These are phyloP conservation scores for Aspergillus brunneoviolaceus DNA, from an alignment of 2,329 filamentous ascomycete genomes.

Conservation along the genomic window DNA sequence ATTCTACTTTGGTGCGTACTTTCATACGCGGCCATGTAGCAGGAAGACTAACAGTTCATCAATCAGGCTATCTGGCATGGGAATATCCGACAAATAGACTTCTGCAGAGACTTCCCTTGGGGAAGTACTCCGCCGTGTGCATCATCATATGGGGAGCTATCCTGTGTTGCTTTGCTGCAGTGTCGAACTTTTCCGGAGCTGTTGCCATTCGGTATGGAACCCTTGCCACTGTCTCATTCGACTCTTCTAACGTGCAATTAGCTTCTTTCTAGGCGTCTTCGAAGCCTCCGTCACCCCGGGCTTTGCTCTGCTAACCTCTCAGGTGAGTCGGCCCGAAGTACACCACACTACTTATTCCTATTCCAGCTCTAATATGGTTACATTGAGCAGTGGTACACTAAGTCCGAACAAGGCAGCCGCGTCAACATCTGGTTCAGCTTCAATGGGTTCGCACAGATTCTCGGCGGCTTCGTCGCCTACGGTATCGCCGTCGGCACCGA, in stretches of 20 bases:
- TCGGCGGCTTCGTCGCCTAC: conserved; percentile 63
- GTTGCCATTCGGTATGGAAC: conserved; percentile 56
- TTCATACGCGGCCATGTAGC: not conserved
- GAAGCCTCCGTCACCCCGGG: conserved; percentile 69
- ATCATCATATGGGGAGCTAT: conserved; percentile 64
- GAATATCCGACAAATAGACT: conserved; percentile 67
- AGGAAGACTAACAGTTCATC: not conserved
- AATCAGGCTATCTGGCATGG: conserved; percentile 52
- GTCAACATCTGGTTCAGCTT: conserved; percentile 69
- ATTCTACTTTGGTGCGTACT: conserved; percentile 49
- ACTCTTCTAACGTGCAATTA: not conserved
- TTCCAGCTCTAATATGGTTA: not conserved
- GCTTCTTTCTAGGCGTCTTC: conserved; percentile 66
- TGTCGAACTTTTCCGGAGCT: conserved; percentile 59
- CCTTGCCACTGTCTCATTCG: too few species aligned
- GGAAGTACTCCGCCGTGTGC: conserved; percentile 65
- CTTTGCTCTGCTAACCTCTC: conserved; percentile 65
- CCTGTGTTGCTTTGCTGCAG: conserved; percentile 63
- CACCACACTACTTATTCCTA: not conserved
- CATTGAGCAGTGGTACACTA: conserved; percentile 65
- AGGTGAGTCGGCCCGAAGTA: conserved; percentile 26
- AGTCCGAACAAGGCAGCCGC: conserved; percentile 63
- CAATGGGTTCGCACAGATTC: conserved; percentile 64
- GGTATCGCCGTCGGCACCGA: conserved; percentile 59
- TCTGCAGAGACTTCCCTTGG: conserved; percentile 63